Evolutionary conservation across 148 eudicot genomes (phyloP).

Genomic region (Heliosperma pusillum): DNA sequence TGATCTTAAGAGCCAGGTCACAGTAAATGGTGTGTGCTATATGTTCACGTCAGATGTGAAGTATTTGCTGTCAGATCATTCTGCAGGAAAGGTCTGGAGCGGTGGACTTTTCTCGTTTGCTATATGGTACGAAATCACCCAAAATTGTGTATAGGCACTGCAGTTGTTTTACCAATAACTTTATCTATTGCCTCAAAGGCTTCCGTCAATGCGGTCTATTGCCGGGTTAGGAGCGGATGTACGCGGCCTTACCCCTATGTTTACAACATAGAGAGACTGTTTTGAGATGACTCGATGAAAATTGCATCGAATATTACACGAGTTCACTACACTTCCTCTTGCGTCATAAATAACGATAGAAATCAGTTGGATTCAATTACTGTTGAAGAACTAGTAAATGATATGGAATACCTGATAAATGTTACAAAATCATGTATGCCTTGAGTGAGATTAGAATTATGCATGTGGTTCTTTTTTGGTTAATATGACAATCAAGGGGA

Average conservation of each 20-base stretch:
- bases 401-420: too few species aligned
- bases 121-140: slow-evolving; percentile 58
- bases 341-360: not conserved
- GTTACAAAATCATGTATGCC: not conserved
- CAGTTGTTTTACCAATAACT: not conserved
- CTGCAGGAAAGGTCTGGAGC: slow-evolving; percentile 80
- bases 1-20: slow-evolving; percentile 79
- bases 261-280: too few species aligned
- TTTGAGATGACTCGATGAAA: too few species aligned
- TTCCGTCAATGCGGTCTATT: too few species aligned
- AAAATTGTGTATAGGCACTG: not conserved
- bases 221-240: too few species aligned
- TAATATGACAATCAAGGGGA: too few species aligned
- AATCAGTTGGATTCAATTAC: not conserved
- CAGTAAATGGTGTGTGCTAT: slow-evolving; percentile 56
- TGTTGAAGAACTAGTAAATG: not conserved
- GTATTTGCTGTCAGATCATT: slow-evolving; percentile 68
- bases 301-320: too few species aligned
- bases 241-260: too few species aligned
- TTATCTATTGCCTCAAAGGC: too few species aligned
- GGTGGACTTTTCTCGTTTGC: slow-evolving; percentile 78
- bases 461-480: too few species aligned
- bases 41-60: slow-evolving; percentile 73
- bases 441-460: not conserved
- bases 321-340: not conserved